Percentiles rank a stretch among this genome's conserved stretches.
These are phyloP conservation scores for Neonectria magnoliae DNA, from an alignment of 2,329 filamentous ascomycete genomes.

Conservation along the genomic window DNA sequence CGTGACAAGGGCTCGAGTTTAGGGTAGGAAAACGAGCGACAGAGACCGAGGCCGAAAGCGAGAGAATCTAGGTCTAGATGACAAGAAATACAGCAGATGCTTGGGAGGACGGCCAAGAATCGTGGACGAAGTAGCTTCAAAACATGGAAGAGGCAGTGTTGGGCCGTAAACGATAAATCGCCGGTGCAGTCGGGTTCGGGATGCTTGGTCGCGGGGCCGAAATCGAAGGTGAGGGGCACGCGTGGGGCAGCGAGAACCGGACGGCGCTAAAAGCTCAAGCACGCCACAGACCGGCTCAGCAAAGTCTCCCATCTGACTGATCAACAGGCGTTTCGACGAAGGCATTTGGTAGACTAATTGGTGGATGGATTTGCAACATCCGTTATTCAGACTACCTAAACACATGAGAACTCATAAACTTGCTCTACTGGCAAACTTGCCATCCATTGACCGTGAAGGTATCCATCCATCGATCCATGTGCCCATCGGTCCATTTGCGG, in stretches of 20 bases:
- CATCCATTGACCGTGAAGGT: constrained; percentile 12
- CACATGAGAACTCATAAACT: constrained; percentile 17
- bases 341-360: background rate
- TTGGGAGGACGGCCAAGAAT: background rate
- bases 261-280: constrained; percentile 38
- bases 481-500: constrained; percentile 27
- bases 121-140: background rate
- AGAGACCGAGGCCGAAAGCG: background rate
- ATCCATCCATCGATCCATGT: constrained; percentile 20
- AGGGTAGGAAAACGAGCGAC: background rate
- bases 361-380: constrained; percentile 19
- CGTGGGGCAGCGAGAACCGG: constrained; percentile 35
- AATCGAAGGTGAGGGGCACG: constrained; percentile 36
- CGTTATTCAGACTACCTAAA: constrained; percentile 24
- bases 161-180: constrained; percentile 16
- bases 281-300: constrained; percentile 33
- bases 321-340: constrained; percentile 10
- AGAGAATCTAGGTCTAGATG: background rate
- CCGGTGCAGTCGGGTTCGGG: constrained; percentile 10
- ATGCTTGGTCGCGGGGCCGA: constrained; percentile 20
- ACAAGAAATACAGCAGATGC: background rate
- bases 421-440: constrained; percentile 13
- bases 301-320: constrained; percentile 23
- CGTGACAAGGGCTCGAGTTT: constrained; percentile 32
- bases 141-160: background rate